phyloP scores from a whole-genome alignment of 2,329 filamentous ascomycete species.

The Sclerotinia subarctica region DNA sequence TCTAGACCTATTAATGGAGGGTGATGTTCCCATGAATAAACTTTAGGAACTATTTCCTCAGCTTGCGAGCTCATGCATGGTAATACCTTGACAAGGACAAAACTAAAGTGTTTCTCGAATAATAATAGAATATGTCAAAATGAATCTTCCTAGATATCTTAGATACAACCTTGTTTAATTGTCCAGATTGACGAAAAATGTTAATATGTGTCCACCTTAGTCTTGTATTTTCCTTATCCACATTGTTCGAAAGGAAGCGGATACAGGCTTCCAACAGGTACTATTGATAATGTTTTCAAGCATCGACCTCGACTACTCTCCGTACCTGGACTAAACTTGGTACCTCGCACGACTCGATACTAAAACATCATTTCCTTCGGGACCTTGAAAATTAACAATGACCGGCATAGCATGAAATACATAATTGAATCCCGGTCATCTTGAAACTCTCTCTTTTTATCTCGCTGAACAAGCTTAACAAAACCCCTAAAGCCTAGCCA shows the following conservation, averaged over 20 bases:
- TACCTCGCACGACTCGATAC: neutral
- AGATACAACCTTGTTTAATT: constrained; percentile 4
- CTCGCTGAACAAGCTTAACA: neutral
- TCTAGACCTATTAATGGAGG: neutral
- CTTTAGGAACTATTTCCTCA: neutral
- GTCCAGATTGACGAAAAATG: constrained; percentile 14
- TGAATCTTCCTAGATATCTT: neutral
- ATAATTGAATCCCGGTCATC: constrained; percentile 7
- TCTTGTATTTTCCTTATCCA: neutral
- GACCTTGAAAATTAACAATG: constrained; percentile 1
- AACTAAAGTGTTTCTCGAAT: constrained; percentile 1
- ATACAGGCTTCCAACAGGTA: neutral
- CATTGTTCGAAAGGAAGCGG: neutral
- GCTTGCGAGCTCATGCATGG: neutral
- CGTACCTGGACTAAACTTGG: constrained; percentile 2
- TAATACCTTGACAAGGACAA: neutral
- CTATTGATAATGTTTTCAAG: neutral
- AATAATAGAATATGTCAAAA: constrained; percentile 13
- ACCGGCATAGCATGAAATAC: constrained; percentile 6
- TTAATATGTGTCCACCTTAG: neutral
- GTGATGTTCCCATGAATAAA: neutral
- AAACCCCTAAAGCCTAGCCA: constrained; percentile 1
- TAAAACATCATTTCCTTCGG: constrained; percentile 16
- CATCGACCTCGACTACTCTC: constrained; percentile 4
- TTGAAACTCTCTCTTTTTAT: constrained; percentile 17